These are phyloP conservation scores for Pseudogymnoascus sp. DNA, from an alignment of 2,329 filamentous ascomycete species.

Conservation along the genomic window DNA sequence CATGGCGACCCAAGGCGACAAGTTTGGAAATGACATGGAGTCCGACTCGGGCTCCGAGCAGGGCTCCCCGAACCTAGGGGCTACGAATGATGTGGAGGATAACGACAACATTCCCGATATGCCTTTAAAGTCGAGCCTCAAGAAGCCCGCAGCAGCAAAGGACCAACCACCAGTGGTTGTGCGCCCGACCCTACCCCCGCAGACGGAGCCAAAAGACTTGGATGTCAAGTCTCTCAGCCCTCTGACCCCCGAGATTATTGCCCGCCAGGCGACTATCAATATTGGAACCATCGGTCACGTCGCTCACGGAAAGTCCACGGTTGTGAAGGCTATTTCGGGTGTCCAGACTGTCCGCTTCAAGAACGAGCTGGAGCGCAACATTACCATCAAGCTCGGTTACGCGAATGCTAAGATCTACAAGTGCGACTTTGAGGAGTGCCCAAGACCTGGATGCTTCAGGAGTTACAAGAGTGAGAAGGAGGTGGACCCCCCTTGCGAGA, in stretches of 20 bases:
- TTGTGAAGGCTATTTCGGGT: conserved; percentile 97
- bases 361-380: conserved; percentile 98
- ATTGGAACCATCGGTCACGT: conserved; percentile 98
- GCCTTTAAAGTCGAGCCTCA: conserved; percentile 76
- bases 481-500: conserved; percentile 90
- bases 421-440: conserved; percentile 87
- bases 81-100: conserved; percentile 48
- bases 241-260: conserved; percentile 92
- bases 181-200: conserved; percentile 67
- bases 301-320: conserved; percentile 97
- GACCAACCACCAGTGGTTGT: conserved; percentile 49
- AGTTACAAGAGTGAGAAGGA: conserved; percentile 99
- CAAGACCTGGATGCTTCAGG: conserved; percentile 87
- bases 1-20: conserved; percentile 45
- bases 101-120: conserved; percentile 49
- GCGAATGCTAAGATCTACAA: conserved; percentile 99
- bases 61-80: conserved; percentile 46
- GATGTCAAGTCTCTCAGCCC: conserved; percentile 75
- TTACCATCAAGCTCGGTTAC: conserved; percentile 99
- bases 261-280: conserved; percentile 96
- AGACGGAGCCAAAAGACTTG: conserved; percentile 86
- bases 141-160: conserved; percentile 58
- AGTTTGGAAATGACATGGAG: conserved; percentile 64
- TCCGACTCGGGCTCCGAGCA: conserved; percentile 58
- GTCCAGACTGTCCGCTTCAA: conserved; percentile 99